Evolutionary conservation across 1,139 yeast species (phyloP).

Genomic region (Blastobotrys proliferans): DNA sequence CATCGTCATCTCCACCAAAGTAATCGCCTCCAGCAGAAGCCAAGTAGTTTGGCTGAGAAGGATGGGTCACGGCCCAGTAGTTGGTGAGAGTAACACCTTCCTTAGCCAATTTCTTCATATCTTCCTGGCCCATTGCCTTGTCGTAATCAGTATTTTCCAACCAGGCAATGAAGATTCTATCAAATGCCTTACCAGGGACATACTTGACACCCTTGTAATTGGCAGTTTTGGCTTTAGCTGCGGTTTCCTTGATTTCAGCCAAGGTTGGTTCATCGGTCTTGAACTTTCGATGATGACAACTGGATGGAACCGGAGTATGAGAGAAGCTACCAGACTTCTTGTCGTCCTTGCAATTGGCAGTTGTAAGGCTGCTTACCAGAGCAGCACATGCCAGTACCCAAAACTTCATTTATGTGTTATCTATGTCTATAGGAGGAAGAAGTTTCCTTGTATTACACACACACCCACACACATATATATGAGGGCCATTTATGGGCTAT

Average conservation of each 20-base stretch:
- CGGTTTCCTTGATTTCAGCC: constrained; percentile 38
- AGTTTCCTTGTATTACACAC: too few species aligned
- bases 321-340: too few species aligned
- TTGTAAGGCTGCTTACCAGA: too few species aligned
- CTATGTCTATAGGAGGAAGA: too few species aligned
- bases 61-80: constrained; percentile 48
- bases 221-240: constrained; percentile 40
- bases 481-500: too few species aligned
- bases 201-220: constrained; percentile 29
- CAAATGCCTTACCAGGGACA: constrained; percentile 42
- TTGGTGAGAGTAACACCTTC: constrained; percentile 44
- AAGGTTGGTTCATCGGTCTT: constrained; percentile 39
- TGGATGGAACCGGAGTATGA: too few species aligned
- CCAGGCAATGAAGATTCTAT: constrained; percentile 44
- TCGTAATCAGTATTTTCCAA: constrained; percentile 48
- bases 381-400: too few species aligned
- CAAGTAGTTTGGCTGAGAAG: constrained; percentile 50
- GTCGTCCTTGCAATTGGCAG: too few species aligned
- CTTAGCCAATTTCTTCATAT: constrained; percentile 39
- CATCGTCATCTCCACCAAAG: constrained; percentile 44
- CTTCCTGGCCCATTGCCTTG: constrained; percentile 44
- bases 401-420: too few species aligned
- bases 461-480: too few species aligned
- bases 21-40: constrained; percentile 48
- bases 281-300: constrained; percentile 26